Evolutionary conservation across 768 basidiomycete genomes (phyloP).

Genomic region (Tylopilus subfusipes): DNA sequence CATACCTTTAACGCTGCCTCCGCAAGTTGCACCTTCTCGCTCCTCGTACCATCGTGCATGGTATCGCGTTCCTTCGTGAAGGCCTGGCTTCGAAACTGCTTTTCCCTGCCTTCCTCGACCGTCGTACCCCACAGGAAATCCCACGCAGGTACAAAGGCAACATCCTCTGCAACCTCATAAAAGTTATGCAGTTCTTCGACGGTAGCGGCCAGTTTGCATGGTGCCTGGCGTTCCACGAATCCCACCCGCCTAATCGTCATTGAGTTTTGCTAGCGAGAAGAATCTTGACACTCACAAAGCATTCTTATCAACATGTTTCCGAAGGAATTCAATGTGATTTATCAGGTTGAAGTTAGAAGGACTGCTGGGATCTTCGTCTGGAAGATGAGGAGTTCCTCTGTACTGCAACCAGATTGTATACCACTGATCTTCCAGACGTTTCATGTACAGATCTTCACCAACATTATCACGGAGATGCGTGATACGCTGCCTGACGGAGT

Average conservation of each 20-base stretch:
- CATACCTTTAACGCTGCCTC: constrained; percentile 71
- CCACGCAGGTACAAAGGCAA: constrained; percentile 45
- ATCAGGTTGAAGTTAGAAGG: constrained; percentile 75
- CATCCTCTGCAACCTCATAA: constrained; percentile 52
- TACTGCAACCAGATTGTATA: constrained; percentile 71
- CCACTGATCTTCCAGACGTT: constrained; percentile 80
- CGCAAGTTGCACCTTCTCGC: constrained; percentile 49
- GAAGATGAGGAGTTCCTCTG: constrained; percentile 61
- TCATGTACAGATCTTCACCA: constrained; percentile 71
- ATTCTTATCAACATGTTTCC: constrained; percentile 80
- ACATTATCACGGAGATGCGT: constrained; percentile 56
- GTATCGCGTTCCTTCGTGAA: constrained; percentile 46
- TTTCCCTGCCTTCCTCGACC: constrained; percentile 76
- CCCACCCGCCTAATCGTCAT: constrained; percentile 54
- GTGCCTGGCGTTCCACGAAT: constrained; percentile 44
- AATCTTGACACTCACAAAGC: constrained; percentile 60
- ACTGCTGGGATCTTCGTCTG: constrained; percentile 67
- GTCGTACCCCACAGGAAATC: constrained; percentile 72
- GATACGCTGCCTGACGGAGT: constrained; percentile 68
- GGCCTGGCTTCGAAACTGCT: constrained; percentile 54
- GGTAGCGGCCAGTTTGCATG: constrained; percentile 39
- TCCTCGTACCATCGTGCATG: constrained; percentile 6
- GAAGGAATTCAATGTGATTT: constrained; percentile 76
- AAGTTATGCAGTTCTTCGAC: constrained; percentile 41
- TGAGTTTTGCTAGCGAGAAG: constrained; percentile 10